These are phyloP conservation scores for Euphrasia arctica DNA, from an alignment of 305 asterid species.

Conservation along the genomic window DNA sequence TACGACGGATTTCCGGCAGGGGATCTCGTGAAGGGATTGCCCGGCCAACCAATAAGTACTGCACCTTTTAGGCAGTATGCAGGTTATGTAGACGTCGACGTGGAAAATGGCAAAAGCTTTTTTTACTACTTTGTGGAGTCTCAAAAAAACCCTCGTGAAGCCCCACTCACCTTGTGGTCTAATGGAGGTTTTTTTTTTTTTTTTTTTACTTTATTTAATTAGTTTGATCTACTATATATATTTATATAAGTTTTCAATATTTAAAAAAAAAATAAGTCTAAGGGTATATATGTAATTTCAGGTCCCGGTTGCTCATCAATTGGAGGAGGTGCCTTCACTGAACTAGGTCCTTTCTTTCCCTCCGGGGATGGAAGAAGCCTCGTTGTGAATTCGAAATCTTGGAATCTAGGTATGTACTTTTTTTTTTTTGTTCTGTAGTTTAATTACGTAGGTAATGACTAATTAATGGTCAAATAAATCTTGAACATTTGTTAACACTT, in stretches of 20 bases:
- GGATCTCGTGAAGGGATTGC: conserved; percentile 72
- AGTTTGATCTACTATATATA: neutral
- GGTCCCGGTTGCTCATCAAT: conserved; percentile 92
- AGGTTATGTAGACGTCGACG: conserved; percentile 68
- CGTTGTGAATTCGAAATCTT: conserved; percentile 54
- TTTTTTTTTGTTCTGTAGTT: neutral
- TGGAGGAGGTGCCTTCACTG: conserved; percentile 93
- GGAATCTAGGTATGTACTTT: conserved; percentile 64
- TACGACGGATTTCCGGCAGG: conserved; percentile 53
- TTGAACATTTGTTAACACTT: neutral
- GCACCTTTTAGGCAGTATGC: conserved; percentile 82
- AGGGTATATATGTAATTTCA: conserved; percentile 18
- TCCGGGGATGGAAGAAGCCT: conserved; percentile 71
- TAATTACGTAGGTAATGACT: neutral
- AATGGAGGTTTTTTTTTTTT: conserved; percentile 64
- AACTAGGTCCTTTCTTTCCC: conserved; percentile 81
- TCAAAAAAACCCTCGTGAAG: conserved; percentile 53
- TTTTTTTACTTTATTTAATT: neutral
- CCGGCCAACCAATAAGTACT: conserved; percentile 67
- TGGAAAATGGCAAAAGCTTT: conserved; percentile 63
- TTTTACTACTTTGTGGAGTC: conserved; percentile 96
- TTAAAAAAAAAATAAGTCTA: neutral
- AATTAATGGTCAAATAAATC: neutral
- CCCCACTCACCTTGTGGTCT: conserved; percentile 88
- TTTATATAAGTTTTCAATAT: too few relatives aligned